phyloP scores from a whole-genome alignment of 768 basidiomycete genomes.

The Macrolepiota dolichaula region DNA sequence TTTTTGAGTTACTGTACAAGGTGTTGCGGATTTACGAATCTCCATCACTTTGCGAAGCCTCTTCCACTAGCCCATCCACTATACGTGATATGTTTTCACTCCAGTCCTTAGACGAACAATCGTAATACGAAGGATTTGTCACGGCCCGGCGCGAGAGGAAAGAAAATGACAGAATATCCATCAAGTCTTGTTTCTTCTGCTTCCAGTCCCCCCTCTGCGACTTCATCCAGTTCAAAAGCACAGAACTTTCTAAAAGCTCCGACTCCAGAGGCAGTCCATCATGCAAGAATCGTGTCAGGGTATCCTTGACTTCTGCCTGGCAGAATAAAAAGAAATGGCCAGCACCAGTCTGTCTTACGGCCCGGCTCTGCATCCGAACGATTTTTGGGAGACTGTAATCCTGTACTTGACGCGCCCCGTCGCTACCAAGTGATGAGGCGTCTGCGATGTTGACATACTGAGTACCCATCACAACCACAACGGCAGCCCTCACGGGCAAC shows the following conservation, averaged over 20 bases:
- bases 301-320: conserved; percentile 80
- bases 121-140: conserved; percentile 87
- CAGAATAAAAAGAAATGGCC: conserved; percentile 87
- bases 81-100: conserved; percentile 66
- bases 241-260: conserved; percentile 48
- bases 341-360: conserved; percentile 55
- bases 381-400: conserved; percentile 84
- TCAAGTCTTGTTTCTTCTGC: conserved; percentile 55
- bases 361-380: conserved; percentile 88
- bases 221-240: conserved; percentile 34
- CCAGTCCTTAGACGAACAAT: conserved; percentile 38
- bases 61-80: conserved; percentile 49
- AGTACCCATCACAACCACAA: conserved; percentile 89
- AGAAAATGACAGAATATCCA: conserved; percentile 79
- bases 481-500: conserved; percentile 77
- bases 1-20: neutral
- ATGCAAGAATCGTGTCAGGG: conserved; percentile 78
- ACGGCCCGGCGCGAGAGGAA: conserved; percentile 69
- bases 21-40: neutral
- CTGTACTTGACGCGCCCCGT: conserved; percentile 62
- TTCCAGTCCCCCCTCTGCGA: conserved; percentile 14
- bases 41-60: conserved; percentile 7
- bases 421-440: conserved; percentile 24
- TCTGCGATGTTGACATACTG: conserved; percentile 61
- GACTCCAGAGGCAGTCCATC: conserved; percentile 93